phyloP scores from a whole-genome alignment of 441 rosid genomes.

The Arabidopsis hybrid region DNA sequence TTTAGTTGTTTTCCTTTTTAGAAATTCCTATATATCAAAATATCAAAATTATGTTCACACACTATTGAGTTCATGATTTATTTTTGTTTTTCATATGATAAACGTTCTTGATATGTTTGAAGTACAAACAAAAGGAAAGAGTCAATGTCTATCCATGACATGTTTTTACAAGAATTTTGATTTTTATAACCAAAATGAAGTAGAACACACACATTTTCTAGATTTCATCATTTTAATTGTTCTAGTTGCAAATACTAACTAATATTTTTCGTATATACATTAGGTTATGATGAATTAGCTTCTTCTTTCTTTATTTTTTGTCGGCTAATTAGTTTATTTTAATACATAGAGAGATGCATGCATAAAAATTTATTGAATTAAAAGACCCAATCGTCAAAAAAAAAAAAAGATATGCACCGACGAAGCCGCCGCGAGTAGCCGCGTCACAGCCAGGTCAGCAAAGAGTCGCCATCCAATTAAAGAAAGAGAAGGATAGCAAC shows the following conservation, averaged over 20 bases:
- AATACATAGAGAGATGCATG: constrained; percentile 15
- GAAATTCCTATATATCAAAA: background rate
- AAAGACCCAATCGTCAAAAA: constrained; percentile 18
- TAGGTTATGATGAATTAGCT: background rate
- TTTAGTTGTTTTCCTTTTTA: background rate
- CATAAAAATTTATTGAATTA: background rate
- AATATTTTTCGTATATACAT: background rate
- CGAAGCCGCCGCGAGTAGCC: constrained; percentile 40
- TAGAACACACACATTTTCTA: background rate
- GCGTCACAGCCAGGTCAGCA: constrained; percentile 48
- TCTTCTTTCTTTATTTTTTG: background rate
- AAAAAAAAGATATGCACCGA: background rate
- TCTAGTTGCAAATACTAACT: constrained; percentile 13
- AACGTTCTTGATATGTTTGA: constrained; percentile 16
- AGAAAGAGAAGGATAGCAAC: background rate
- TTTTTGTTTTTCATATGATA: no score
- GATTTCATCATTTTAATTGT: background rate
- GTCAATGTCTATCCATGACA: constrained; percentile 3
- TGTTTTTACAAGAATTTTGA: background rate
- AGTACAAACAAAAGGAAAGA: constrained; percentile 5
- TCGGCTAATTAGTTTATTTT: background rate
- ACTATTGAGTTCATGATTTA: background rate
- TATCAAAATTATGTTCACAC: background rate
- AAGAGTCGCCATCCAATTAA: constrained; percentile 30
- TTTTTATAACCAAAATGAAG: background rate